Conservation (phyloP, 192 early-diverging fungal genomes). For the Umbelopsis vinacea region DNA sequence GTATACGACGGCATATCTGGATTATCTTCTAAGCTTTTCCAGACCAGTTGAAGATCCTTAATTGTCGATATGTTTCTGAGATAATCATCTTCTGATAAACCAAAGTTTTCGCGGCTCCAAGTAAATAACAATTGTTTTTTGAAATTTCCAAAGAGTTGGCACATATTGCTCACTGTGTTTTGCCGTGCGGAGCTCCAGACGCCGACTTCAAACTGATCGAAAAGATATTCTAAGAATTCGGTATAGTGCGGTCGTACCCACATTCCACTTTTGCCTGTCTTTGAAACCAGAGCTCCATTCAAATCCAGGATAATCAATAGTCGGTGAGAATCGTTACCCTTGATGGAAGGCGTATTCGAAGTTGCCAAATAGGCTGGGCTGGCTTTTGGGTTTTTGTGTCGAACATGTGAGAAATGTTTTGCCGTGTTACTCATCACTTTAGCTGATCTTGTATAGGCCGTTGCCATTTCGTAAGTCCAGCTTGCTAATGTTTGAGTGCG, state of each 20-base stretch:
- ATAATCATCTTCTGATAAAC: constrained; percentile 44
- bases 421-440: neutral
- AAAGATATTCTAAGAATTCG: constrained; percentile 59
- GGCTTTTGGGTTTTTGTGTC: neutral
- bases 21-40: constrained; percentile 32
- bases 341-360: neutral
- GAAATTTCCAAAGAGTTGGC: constrained; percentile 47
- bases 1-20: constrained; percentile 16
- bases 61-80: constrained; percentile 50
- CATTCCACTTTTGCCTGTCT: constrained; percentile 33
- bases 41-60: constrained; percentile 67
- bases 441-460: neutral
- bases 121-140: constrained; percentile 45
- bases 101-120: constrained; percentile 64
- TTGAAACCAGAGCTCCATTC: constrained; percentile 69
- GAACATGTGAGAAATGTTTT: neutral
- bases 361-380: neutral
- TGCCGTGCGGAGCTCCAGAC: constrained; percentile 74
- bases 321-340: neutral
- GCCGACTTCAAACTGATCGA: constrained; percentile 67
- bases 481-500: neutral
- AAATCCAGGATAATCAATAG: constrained; percentile 71
- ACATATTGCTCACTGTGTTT: constrained; percentile 59
- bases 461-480: neutral
- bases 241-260: constrained; percentile 53